Conservation (phyloP, 2,329 filamentous ascomycete genomes). For the Pseudogymnoascus verrucosus region DNA sequence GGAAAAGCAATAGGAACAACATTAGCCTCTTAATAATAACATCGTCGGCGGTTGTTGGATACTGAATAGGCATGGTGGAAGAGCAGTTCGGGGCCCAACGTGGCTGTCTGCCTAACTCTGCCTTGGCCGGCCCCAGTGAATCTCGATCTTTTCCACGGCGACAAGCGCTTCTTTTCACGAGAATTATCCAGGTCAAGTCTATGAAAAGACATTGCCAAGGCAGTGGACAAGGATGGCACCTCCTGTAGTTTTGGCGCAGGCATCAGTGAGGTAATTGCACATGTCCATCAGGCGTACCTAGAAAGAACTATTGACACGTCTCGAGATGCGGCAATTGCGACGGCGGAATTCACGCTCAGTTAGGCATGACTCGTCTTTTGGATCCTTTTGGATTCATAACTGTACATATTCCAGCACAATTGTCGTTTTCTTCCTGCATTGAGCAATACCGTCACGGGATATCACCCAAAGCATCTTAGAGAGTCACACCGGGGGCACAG, state of each 20-base stretch:
- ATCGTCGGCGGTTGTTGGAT: background rate
- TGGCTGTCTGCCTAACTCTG: slow-evolving; percentile 7
- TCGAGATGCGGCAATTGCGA: background rate
- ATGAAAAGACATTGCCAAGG: background rate
- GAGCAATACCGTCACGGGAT: slow-evolving; percentile 1
- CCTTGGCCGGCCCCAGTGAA: background rate
- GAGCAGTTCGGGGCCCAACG: background rate
- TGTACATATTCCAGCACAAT: slow-evolving; percentile 1
- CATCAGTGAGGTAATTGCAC: background rate
- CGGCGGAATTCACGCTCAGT: background rate
- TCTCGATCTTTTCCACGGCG: background rate
- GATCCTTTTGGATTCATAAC: background rate
- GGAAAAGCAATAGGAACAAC: slow-evolving; percentile 1
- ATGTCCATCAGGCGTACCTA: background rate
- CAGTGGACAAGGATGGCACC: background rate
- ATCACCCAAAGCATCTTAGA: background rate
- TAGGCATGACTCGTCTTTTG: background rate
- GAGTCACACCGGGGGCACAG: background rate
- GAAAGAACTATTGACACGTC: background rate
- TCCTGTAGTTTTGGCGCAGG: background rate
- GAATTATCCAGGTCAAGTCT: background rate
- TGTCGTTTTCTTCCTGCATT: background rate
- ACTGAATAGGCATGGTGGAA: slow-evolving; percentile 7
- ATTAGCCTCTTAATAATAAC: slow-evolving; percentile 7
- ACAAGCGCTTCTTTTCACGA: background rate